Conservation (phyloP, 129 eudicot species). For the Helichrysum umbraculigerum region DNA sequence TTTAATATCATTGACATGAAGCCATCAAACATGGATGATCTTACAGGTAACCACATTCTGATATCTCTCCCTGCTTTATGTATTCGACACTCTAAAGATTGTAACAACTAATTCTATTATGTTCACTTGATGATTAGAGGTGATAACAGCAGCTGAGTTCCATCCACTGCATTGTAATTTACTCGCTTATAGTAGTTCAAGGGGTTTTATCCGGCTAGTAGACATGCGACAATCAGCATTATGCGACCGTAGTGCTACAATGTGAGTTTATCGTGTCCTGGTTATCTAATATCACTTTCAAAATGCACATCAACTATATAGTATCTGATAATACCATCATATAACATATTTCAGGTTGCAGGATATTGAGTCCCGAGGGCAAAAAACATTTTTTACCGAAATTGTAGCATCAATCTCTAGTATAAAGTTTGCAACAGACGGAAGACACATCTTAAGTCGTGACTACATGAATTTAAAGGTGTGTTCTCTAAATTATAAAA, state of each 20-base stretch:
- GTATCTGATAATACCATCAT: background rate
- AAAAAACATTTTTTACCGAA: constrained; percentile 79
- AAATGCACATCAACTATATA: background rate
- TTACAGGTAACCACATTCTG: constrained; percentile 53
- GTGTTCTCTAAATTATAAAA: background rate
- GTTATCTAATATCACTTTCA: background rate
- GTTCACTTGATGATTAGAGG: constrained; percentile 51
- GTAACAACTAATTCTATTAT: background rate
- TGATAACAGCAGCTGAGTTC: constrained; percentile 89
- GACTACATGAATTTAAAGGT: constrained; percentile 93
- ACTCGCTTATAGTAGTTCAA: constrained; percentile 87
- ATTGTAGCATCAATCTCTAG: constrained; percentile 77
- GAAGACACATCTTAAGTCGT: constrained; percentile 78
- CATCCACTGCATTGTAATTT: constrained; percentile 80
- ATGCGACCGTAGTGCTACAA: constrained; percentile 65
- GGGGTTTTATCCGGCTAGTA: constrained; percentile 77
- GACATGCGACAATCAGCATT: constrained; percentile 95
- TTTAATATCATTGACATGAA: constrained; percentile 86
- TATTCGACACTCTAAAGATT: constrained; percentile 14
- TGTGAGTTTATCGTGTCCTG: constrained; percentile 48
- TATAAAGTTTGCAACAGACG: constrained; percentile 69
- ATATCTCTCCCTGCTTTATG: constrained; percentile 3
- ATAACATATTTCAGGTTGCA: constrained; percentile 51
- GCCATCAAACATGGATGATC: constrained; percentile 93
- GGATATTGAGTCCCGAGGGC: constrained; percentile 52